Evolutionary conservation across 148 eudicot species (phyloP).

Genomic region (Vaccinium myrtillus): DNA sequence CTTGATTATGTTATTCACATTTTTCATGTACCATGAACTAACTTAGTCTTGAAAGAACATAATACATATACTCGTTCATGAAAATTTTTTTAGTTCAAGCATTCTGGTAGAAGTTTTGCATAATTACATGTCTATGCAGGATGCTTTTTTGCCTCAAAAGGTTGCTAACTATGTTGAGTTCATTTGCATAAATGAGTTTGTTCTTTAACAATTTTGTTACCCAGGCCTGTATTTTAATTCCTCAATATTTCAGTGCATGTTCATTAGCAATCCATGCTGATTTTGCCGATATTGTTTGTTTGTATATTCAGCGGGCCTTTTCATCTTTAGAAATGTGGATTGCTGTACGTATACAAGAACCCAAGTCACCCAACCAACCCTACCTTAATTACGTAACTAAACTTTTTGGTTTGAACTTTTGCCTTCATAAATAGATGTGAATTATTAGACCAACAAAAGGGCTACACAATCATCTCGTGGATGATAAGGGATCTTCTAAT

Average conservation of each 20-base stretch:
- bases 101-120: not conserved
- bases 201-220: not conserved
- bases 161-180: not conserved
- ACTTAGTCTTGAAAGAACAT: not conserved
- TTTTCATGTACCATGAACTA: not conserved
- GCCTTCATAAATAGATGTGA: not conserved
- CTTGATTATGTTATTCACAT: not conserved
- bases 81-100: not conserved
- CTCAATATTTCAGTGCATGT: not conserved
- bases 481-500: not conserved
- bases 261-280: not conserved
- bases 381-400: not conserved
- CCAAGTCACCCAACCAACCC: not conserved
- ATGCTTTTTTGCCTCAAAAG: not conserved
- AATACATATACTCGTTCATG: not conserved
- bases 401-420: not conserved
- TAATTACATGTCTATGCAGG: not conserved
- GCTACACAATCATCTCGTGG: not conserved
- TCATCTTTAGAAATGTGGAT: constrained; percentile 6
- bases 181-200: not conserved
- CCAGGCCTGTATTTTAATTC: not conserved
- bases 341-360: not conserved
- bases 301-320: not conserved
- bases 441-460: not conserved
- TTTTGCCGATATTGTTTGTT: not conserved